Base-by-base conservation (phyloP, 495 filamentous ascomycete genomes). In the Extremus antarcticus region DNA sequence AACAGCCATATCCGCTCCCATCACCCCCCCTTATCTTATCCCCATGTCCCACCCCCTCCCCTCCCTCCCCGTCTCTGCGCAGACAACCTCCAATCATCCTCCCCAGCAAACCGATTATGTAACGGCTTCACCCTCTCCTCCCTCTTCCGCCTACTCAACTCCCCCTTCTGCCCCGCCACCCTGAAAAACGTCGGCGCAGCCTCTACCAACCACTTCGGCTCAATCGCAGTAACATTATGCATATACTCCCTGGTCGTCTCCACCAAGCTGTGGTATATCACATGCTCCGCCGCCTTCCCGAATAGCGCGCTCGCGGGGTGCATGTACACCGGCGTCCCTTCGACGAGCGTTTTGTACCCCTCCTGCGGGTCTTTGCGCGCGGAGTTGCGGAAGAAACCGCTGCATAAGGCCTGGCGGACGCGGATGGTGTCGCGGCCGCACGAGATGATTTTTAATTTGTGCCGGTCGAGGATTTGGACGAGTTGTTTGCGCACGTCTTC, bases 151-250 rank as follows among this genome's bases (percentile, higher is more conserved):
- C 95, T 95, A 24, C 84, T 89, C 54, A 98, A 71, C 51, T 38
- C 39, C 56, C 83, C 78, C 65, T 94, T 88, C 16, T 84, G 94
- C 19, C 87, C 85, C 46, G 92, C 92, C 9, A 98, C 87, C 76
- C 95, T 95, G 79, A 98, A 98, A 78, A 97, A 97, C 0, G 88
- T 95, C 16, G 92, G 92, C 22, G 92, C 92, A 10, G 90, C 91
- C 56, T 94, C 89, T 10, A 96, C 90, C 29, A 85, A 74, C 82
- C 82, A 88, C 57, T 95, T 96, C 0, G 92, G 91, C 66, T 98
- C 92, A 60, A 98, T 96, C 2, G 77, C 77, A 0, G 88, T 94
- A 8, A 87, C 91, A 64, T 76, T 85, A 56, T 95, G 89, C 92
- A 98, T 97, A 70, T 96, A 98, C 71, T 98, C 92, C 71, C 94